Conservation (phyloP, 768 basidiomycete genomes). For the Kondoa malvinella region DNA sequence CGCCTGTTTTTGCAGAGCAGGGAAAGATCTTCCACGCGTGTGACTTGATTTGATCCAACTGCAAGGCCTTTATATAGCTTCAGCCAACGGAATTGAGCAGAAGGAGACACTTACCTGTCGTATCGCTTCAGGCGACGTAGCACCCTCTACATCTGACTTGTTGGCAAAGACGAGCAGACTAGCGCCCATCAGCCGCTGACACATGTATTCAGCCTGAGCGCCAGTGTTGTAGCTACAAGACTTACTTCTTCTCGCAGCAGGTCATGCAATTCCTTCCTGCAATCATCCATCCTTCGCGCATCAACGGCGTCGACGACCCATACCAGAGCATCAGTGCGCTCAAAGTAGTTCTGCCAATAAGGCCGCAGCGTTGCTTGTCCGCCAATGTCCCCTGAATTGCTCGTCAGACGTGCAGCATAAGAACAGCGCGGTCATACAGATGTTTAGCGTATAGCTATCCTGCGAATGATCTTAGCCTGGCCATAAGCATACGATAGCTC, state of each 20-base stretch:
- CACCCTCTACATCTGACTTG: conserved; percentile 85
- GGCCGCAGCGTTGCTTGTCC: conserved; percentile 89
- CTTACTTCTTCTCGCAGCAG: conserved; percentile 88
- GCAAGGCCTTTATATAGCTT: no score
- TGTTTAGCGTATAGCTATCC: conserved; percentile 41
- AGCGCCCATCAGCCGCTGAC: conserved; percentile 79
- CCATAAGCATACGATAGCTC: conserved; percentile 13
- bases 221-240: conserved; percentile 27
- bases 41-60: conserved; percentile 60
- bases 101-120: conserved; percentile 15
- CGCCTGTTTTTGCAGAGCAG: conserved; percentile 81
- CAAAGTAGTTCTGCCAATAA: conserved; percentile 98
- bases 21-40: conserved; percentile 80
- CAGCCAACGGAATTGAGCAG: no score
- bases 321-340: conserved; percentile 91
- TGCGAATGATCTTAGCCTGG: background rate
- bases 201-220: background rate
- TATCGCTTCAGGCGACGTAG: conserved; percentile 45
- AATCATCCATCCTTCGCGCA: conserved; percentile 73
- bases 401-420: background rate
- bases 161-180: conserved; percentile 78
- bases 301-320: conserved; percentile 98
- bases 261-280: conserved; percentile 66
- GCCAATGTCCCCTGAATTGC: conserved; percentile 84
- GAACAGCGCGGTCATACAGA: conserved; percentile 42